Evolutionary conservation across 2,329 filamentous ascomycete species (phyloP), one percentile per base, ranked within the genome.

Genomic region (Lomentospora prolificans): DNA sequence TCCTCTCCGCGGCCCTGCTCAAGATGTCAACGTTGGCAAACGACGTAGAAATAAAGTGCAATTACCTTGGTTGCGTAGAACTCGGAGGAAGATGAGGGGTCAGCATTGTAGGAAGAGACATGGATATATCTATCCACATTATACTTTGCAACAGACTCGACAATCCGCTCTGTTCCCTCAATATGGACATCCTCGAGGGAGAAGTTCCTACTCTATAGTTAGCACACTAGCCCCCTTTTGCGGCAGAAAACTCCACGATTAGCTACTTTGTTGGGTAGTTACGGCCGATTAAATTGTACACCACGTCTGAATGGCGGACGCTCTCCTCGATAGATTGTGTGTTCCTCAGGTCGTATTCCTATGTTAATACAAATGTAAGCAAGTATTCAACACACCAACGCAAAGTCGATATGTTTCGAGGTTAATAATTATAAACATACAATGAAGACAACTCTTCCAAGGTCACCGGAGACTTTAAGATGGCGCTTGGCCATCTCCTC

Each of bases 401-500:
- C n/a, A n/a, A n/a, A n/a, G n/a, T n/a, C n/a, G n/a, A n/a, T n/a
- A n/a, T n/a, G n/a, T n/a, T n/a, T n/a, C n/a, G n/a, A n/a, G n/a
- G n/a, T n/a, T n/a, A n/a, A n/a, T n/a, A n/a, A n/a, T n/a, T n/a
- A n/a, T n/a, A n/a, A 24, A 66, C 78, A 59, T 73, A 91, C 88
- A 65, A 95, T 79, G 72, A 99, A 97, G 64, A 87, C 77, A 56
- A 99, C 81, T 64, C 89, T 83, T 60, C 94, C 94, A 59, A 99
- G 78, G 72, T 99, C 94, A 73, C 94, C 94, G n/a, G 90, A 80
- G 58, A 96, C 85, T 76, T 97, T 97, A 67, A 99, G 78, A 75
- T 97, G 92, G 64, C 94, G 86, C 81, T 97, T 97, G 64, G 87
- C 79, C 91, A 96, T 97, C 74, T 97, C 94, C 77, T 99, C 94